Evolutionary conservation across 257 asterid species (phyloP).

Genomic region (Fraxinus excelsior): DNA sequence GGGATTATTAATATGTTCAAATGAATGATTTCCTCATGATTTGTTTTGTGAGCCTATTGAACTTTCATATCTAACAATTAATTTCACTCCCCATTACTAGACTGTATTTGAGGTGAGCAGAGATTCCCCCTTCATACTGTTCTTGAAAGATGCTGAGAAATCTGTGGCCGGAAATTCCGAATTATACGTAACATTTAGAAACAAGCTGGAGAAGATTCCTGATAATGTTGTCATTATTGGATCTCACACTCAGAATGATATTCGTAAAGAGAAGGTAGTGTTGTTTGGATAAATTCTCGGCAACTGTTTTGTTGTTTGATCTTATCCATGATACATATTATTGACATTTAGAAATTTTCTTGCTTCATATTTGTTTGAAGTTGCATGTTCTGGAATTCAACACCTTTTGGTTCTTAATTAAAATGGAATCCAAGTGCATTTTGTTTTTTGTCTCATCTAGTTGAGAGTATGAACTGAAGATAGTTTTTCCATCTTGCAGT

Average conservation of each 20-base stretch:
- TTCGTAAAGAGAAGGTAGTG: conserved; percentile 82
- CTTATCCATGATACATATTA: conserved; percentile 2
- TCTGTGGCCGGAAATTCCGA: conserved; percentile 77
- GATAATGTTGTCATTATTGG: conserved; percentile 80
- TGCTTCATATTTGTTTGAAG: conserved; percentile 2
- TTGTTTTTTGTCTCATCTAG: neutral
- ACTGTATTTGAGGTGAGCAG: conserved; percentile 71
- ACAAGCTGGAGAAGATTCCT: conserved; percentile 84
- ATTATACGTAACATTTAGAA: conserved; percentile 60
- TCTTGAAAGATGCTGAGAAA: conserved; percentile 92
- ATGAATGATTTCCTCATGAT: conserved; percentile 12
- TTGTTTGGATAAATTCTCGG: too few species aligned
- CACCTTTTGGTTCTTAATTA: conserved; percentile 1
- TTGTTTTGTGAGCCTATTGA: conserved; percentile 1
- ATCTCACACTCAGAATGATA: conserved; percentile 73
- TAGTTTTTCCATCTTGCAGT: conserved; percentile 54
- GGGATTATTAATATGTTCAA: conserved; percentile 16
- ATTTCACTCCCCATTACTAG: conserved; percentile 40
- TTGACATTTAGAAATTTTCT: neutral
- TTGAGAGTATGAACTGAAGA: conserved; percentile 8
- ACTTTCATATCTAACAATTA: conserved; percentile 21
- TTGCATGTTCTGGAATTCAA: conserved; percentile 18
- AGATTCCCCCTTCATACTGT: conserved; percentile 79
- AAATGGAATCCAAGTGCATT: neutral
- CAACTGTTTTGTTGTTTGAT: neutral